Evolutionary conservation across 2,329 filamentous ascomycete genomes (phyloP), one percentile per base, ranked within the genome.

Genomic region (Magnaporthiopsis rhizophila): DNA sequence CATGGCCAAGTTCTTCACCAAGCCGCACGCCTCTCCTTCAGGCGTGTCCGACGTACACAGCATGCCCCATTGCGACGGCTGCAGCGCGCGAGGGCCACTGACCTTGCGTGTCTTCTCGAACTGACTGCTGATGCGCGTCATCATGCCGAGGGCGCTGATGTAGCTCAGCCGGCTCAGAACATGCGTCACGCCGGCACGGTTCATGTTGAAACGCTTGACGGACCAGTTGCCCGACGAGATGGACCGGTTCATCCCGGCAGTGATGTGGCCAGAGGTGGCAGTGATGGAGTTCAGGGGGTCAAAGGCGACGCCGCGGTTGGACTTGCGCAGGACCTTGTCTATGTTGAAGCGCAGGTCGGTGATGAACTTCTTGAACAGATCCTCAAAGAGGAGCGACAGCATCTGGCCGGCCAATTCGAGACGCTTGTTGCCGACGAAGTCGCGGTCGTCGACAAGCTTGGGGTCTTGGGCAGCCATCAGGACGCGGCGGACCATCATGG

Each of bases 81-180:
- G 95, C 61, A 99, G 82, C 24, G 96, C 95, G 84, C 95, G 89
- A 71, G 96, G 95, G 69, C 96, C 96, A 73, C 89, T 93, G 66
- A 99, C 93, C 77, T 99, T 99, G 70, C 95, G 83, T 2, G 95
- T 98, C 83, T 99, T 99, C 75, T 99, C 95, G 72, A 99, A 99
- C 79, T 99, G 95, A 83, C 91, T 96, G 75, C 90, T 95, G 72
- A 99, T 98, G 75, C 95, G 86, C 18, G 95, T 99, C 95, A 99
- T 99, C 96, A 99, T 99, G 67, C 96, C 96, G 34, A 99, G 85
- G 34, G 95, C 95, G 67, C 90, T 91, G 75, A 99, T 97, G 73
- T 98, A 99, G 76, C 94, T 98, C 64, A 99, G 81, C 68, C 95
- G 87, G 77, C 94, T 98, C 61, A 99, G 82, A 57, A 99, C 92